phyloP scores from a whole-genome alignment of 306 rosid species.

The Casuarina cunninghamiana region DNA sequence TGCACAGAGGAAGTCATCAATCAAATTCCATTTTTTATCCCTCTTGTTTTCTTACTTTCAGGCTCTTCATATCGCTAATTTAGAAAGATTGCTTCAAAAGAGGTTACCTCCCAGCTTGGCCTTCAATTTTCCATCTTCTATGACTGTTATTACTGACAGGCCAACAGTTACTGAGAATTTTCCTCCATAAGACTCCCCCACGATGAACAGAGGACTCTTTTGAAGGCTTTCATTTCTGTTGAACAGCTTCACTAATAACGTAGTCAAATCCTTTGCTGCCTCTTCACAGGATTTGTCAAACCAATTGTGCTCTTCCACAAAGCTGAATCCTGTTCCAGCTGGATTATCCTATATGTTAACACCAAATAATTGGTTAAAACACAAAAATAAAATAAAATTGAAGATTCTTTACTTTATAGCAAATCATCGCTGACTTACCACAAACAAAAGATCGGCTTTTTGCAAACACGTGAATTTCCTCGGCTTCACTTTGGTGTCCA shows the following conservation, averaged over 20 bases:
- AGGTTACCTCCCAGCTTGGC: constrained; percentile 65
- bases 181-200: constrained; percentile 95
- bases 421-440: constrained; percentile 41
- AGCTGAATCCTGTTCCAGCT: constrained; percentile 90
- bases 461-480: constrained; percentile 74
- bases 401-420: neutral
- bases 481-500: constrained; percentile 62
- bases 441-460: constrained; percentile 74
- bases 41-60: too few species aligned
- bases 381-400: neutral
- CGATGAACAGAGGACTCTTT: constrained; percentile 72
- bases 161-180: constrained; percentile 79
- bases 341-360: constrained; percentile 68
- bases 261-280: constrained; percentile 74
- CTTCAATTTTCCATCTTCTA: constrained; percentile 48
- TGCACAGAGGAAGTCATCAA: constrained; percentile 5
- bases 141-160: constrained; percentile 59
- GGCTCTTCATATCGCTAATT: neutral
- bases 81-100: neutral
- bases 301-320: constrained; percentile 52
- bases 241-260: constrained; percentile 53
- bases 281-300: constrained; percentile 69
- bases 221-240: constrained; percentile 56
- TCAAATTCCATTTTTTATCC: neutral
- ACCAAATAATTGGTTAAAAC: neutral